Conservation (phyloP, 2,329 filamentous ascomycete genomes). For the Sphaerulina musiva region DNA sequence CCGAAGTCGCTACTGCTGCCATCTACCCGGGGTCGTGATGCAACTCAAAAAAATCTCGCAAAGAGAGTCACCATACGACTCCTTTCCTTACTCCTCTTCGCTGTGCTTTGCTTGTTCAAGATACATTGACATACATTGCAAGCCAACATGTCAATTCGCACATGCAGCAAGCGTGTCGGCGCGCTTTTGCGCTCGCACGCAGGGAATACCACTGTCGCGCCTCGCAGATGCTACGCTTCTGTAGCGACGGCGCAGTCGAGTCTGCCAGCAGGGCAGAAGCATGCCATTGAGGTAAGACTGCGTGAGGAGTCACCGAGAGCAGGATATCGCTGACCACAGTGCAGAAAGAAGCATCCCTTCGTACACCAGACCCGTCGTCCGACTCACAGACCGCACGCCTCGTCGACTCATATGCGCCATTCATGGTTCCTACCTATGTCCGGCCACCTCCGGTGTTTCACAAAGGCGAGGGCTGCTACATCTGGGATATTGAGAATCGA, state of each 20-base stretch:
- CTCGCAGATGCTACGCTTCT: slow-evolving; percentile 28
- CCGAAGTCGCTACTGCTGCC: too few relatives aligned
- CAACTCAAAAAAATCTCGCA: too few relatives aligned
- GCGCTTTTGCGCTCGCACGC: slow-evolving; percentile 16
- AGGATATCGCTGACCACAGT: slow-evolving; percentile 10
- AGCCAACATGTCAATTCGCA: slow-evolving; percentile 10
- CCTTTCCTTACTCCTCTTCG: neutral
- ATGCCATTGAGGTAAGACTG: slow-evolving; percentile 22
- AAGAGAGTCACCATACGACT: too few relatives aligned
- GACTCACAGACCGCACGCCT: slow-evolving; percentile 71
- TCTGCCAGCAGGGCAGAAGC: slow-evolving; percentile 37
- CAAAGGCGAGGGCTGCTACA: slow-evolving; percentile 74
- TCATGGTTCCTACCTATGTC: slow-evolving; percentile 93
- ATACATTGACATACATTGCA: neutral
- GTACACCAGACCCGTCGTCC: slow-evolving; percentile 65
- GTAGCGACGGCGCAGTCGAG: slow-evolving; percentile 38
- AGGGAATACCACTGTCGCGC: neutral
- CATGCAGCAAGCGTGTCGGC: slow-evolving; percentile 23
- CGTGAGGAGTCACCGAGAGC: too few relatives aligned
- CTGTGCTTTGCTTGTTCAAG: neutral
- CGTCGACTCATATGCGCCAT: slow-evolving; percentile 68
- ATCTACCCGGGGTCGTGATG: too few relatives aligned
- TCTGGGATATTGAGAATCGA: slow-evolving; percentile 85
- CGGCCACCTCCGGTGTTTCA: slow-evolving; percentile 86
- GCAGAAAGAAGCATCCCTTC: slow-evolving; percentile 46